These are phyloP conservation scores for Boletus vermiculosoides DNA, from an alignment of 768 basidiomycete genomes.

Conservation along the genomic window DNA sequence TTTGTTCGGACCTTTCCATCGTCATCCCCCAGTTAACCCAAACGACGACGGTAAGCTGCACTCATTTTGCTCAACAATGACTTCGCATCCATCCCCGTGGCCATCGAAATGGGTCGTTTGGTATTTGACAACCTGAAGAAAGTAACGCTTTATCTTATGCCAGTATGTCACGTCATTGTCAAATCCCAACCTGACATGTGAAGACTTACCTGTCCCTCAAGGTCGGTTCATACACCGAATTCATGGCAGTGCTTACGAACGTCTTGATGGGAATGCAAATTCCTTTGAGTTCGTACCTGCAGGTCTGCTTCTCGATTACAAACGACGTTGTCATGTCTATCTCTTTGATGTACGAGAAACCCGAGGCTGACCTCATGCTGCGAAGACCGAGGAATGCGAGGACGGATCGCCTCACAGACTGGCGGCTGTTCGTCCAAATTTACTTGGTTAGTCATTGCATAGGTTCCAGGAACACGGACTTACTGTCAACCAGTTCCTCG, in stretches of 20 bases:
- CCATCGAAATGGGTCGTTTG: constrained; percentile 57
- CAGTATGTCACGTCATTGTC: constrained; percentile 28
- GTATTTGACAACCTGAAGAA: constrained; percentile 61
- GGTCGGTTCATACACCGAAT: constrained; percentile 60
- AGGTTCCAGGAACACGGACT: not conserved
- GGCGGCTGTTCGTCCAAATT: constrained; percentile 48
- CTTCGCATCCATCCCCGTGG: constrained; percentile 56
- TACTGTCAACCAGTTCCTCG: constrained; percentile 36
- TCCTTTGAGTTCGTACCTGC: constrained; percentile 52
- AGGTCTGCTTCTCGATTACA: constrained; percentile 54
- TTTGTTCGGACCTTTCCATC: not conserved
- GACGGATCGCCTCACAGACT: constrained; percentile 49
- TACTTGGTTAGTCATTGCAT: constrained; percentile 38
- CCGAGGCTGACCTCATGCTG: constrained; percentile 49
- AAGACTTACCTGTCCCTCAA: constrained; percentile 11
- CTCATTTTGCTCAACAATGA: constrained; percentile 58
- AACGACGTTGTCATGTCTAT: constrained; percentile 54
- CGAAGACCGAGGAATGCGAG: constrained; percentile 50
- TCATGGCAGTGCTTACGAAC: constrained; percentile 54
- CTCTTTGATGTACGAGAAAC: constrained; percentile 50
- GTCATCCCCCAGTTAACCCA: not conserved
- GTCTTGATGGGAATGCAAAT: constrained; percentile 61
- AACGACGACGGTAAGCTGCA: constrained; percentile 27
- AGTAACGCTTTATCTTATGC: constrained; percentile 46
- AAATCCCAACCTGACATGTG: not conserved